A percentile compares a stretch with the other conserved stretches of the same genome.
Evolutionary conservation across 163 green algal species (phyloP).

Genomic region (Scenedesmus sp.): DNA sequence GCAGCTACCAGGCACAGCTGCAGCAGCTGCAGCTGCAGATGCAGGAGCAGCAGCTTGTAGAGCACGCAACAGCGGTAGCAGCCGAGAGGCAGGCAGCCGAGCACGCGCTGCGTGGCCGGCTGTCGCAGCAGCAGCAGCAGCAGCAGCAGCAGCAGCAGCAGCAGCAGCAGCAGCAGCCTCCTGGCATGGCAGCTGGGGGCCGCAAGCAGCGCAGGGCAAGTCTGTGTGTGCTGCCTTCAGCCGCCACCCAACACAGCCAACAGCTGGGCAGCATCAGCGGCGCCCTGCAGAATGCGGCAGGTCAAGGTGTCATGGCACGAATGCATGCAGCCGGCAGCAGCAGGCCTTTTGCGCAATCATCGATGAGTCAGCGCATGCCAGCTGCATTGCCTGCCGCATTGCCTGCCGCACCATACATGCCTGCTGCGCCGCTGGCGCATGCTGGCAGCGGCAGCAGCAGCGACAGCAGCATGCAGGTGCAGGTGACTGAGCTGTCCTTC

Average conservation of each 20-base stretch:
- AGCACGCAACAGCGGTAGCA: background rate
- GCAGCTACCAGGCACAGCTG: background rate
- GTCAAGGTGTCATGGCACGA: background rate
- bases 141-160: background rate
- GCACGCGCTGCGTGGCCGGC: background rate
- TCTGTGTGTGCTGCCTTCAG: background rate
- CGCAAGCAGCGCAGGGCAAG: background rate
- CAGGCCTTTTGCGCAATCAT: background rate
- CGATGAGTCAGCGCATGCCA: background rate
- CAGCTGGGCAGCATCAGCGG: background rate
- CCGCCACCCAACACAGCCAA: background rate
- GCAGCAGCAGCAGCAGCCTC: background rate
- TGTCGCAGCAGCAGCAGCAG: background rate
- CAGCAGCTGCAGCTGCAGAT: background rate
- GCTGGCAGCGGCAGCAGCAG: background rate
- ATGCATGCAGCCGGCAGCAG: background rate
- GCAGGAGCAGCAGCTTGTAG: background rate
- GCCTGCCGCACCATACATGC: background rate
- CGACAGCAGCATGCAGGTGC: background rate
- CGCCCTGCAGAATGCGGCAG: background rate
- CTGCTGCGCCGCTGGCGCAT: background rate
- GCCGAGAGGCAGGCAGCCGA: background rate
- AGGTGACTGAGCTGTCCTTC: background rate
- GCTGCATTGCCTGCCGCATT: background rate
- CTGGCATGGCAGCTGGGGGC: background rate